Percentiles rank a stretch among this genome's conserved stretches.
Evolutionary conservation across 768 basidiomycete genomes (phyloP).

Genomic region (Lentinula boryana): DNA sequence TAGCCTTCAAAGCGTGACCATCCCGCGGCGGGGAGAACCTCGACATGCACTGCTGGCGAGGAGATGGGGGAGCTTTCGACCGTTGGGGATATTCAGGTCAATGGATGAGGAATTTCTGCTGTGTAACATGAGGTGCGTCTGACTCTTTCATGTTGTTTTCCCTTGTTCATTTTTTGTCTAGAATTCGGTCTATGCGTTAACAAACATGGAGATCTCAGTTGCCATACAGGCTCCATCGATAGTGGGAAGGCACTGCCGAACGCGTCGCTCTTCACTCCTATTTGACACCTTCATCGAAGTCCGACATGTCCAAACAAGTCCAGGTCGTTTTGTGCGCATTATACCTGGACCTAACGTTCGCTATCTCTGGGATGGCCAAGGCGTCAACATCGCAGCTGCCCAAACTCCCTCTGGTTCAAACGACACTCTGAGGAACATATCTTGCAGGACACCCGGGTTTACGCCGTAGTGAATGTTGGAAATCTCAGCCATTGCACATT

Average conservation of each 20-base stretch:
- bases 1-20: conserved; percentile 84
- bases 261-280: conserved; percentile 85
- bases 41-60: conserved; percentile 67
- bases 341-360: conserved; percentile 57
- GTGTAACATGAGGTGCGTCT: conserved; percentile 85
- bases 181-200: conserved; percentile 93
- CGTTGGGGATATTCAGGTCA: conserved; percentile 92
- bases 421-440: conserved; percentile 26
- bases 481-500: conserved; percentile 2
- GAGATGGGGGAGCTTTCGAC: conserved; percentile 80
- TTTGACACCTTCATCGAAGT: conserved; percentile 92
- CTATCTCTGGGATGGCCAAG: conserved; percentile 68
- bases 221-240: conserved; percentile 64
- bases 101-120: conserved; percentile 90
- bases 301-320: conserved; percentile 55
- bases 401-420: background rate
- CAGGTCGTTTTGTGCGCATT: conserved; percentile 56
- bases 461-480: conserved; percentile 55
- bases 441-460: conserved; percentile 55
- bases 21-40: conserved; percentile 73
- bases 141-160: too few relatives aligned
- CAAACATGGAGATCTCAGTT: conserved; percentile 80
- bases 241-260: conserved; percentile 93
- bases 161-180: conserved; percentile 18
- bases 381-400: conserved; percentile 22